Conservation (phyloP, 225 moss, liverwort and hornwort genomes). For the Neckera pumila region DNA sequence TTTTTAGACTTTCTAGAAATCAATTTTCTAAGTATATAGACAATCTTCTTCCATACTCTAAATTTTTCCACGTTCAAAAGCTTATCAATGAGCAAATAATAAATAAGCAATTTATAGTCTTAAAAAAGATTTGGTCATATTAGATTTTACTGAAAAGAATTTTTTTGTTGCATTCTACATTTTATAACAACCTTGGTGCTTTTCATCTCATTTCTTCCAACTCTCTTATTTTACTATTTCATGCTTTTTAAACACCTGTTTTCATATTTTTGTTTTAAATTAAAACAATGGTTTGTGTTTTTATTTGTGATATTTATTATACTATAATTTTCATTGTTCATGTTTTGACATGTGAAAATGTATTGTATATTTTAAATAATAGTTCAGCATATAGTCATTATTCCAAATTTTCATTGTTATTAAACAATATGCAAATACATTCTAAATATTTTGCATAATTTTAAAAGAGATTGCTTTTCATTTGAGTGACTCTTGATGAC, state of each 20-base stretch:
- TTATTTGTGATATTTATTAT: background rate
- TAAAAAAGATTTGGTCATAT: background rate
- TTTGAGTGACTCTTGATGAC: background rate
- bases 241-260: rapidly evolving
- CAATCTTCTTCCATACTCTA: background rate
- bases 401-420: background rate
- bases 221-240: too few relatives aligned
- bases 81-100: background rate
- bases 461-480: background rate
- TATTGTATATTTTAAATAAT: background rate
- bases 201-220: background rate
- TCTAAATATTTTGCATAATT: background rate
- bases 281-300: background rate
- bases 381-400: background rate
- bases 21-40: background rate
- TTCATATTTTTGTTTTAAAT: background rate
- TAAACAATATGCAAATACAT: too few relatives aligned
- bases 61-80: background rate
- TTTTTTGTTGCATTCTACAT: background rate
- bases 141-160: background rate
- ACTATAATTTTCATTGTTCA: background rate
- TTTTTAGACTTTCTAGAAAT: background rate
- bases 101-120: background rate
- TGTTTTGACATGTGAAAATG: background rate
- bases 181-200: background rate